Evolutionary conservation across 2,329 filamentous ascomycete genomes (phyloP), one percentile per base, ranked within the genome.

Genomic region (Claviceps capensis): DNA sequence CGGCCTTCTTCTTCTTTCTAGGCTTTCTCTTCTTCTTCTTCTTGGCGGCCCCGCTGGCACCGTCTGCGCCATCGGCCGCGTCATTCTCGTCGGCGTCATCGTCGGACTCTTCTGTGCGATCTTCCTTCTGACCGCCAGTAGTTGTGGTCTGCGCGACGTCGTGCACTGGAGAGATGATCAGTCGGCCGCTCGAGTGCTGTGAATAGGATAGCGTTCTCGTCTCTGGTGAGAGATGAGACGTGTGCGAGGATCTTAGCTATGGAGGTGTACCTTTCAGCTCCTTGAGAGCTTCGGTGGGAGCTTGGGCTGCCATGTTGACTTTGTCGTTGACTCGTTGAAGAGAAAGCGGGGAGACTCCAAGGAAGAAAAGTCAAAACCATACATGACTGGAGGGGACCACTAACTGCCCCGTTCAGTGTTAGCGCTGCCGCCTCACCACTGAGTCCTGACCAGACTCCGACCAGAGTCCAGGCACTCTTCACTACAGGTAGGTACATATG

Each of bases 1-100:
- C 9, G 22, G 77, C 83, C 78, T 83, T 85, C 78, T 86, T 86
- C 76, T 83, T 85, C 75, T 83, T 86, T 75, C 85, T 87, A 73
- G 88, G 88, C 74, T 88, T 88, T 74, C 87, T 88, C 70, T 87
- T 86, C 66, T 81, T 83, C 62, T 76, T 67, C 60, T 70, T 71
- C 56, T 68, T 69, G 52, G 63, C 61, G 11, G 57, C 62, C 19
- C 60, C 65, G 56, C 69, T 69, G 5, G 67, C 66, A 13, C 61
- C 67, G n/a, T 66, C 68, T 36, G 67, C 69, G 17, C 57, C 62
- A 23, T 54, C 58, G 41, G 58, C 59, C 19, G 55, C 66, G 14
- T 60, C 67, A 13, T 66, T 71, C 23, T 73, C 70, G 34, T 75
- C 76, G 23, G 72, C 73, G 8, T 77, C 76, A 46, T 78, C 75